These are phyloP conservation scores for Trichophyton mentagrophytes DNA, from an alignment of 2,329 filamentous ascomycete genomes.

Conservation along the genomic window DNA sequence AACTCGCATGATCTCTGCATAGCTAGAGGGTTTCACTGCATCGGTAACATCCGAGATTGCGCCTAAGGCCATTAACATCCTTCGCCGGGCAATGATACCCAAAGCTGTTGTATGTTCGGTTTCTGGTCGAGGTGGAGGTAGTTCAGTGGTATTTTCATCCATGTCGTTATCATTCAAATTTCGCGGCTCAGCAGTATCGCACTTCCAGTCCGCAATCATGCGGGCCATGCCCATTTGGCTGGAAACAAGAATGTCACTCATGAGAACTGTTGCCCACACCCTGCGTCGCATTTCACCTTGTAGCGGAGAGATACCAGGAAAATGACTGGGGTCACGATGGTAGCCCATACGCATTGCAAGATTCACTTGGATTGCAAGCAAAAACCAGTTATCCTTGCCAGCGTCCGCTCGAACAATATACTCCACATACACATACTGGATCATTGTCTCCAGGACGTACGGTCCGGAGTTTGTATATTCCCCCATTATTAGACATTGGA, in stretches of 20 bases:
- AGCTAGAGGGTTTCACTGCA: slow-evolving; percentile 22
- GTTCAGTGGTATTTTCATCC: slow-evolving; percentile 33
- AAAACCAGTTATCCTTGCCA: slow-evolving; percentile 41
- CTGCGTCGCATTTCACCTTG: slow-evolving; percentile 43
- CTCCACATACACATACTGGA: slow-evolving; percentile 44
- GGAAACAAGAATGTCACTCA: slow-evolving; percentile 49
- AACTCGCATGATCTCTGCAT: slow-evolving; percentile 23
- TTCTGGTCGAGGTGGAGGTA: slow-evolving; percentile 43
- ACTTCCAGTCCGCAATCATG: slow-evolving; percentile 48
- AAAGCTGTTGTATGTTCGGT: slow-evolving; percentile 40
- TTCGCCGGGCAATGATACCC: slow-evolving; percentile 26
- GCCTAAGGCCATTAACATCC: slow-evolving; percentile 26
- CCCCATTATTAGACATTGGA: slow-evolving; percentile 43
- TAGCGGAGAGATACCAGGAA: slow-evolving; percentile 41
- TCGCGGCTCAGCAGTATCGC: slow-evolving; percentile 45
- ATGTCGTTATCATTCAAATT: slow-evolving; percentile 53
- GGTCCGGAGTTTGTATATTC: slow-evolving; percentile 42
- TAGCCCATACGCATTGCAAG: slow-evolving; percentile 52
- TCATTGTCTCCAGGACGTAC: slow-evolving; percentile 43
- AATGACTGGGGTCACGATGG: slow-evolving; percentile 45
- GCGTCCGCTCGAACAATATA: slow-evolving; percentile 41
- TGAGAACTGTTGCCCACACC: slow-evolving; percentile 31
- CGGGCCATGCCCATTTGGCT: slow-evolving; percentile 54
- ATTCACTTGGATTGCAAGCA: slow-evolving; percentile 43
- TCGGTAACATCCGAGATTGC: slow-evolving; percentile 27